These are phyloP conservation scores for Juncus effusus DNA, from an alignment of 176 grass and related monocot species.

Conservation along the genomic window DNA sequence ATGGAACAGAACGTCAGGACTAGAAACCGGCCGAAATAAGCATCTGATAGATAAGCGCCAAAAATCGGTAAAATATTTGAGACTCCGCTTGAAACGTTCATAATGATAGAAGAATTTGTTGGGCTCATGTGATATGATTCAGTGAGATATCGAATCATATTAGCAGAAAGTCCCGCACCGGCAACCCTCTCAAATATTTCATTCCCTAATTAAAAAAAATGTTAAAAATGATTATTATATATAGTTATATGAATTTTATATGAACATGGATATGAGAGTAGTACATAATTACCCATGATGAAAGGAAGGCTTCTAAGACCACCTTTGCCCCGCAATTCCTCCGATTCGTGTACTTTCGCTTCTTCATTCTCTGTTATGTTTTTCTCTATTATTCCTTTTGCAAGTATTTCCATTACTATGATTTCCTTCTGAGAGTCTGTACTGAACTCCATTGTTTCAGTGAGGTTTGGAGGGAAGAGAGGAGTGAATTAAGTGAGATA, in stretches of 20 bases:
- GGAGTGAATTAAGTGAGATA: no score
- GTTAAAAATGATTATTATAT: background rate
- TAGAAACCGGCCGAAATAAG: conserved; percentile 43
- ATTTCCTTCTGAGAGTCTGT: no score
- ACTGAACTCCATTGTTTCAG: no score
- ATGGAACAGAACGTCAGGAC: conserved; percentile 49
- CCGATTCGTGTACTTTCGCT: no score
- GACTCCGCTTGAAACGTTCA: conserved; percentile 38
- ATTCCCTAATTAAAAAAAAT: conserved; percentile 36
- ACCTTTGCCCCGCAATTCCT: conserved; percentile 29
- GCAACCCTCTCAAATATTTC: conserved; percentile 74
- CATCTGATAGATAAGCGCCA: conserved; percentile 55
- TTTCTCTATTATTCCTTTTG: no score
- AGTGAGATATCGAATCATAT: conserved; percentile 71
- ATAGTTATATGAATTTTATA: background rate
- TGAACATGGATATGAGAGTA: background rate
- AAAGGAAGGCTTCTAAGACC: conserved; percentile 63
- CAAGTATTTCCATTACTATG: no score
- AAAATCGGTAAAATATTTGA: conserved; percentile 49
- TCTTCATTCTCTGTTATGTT: no score
- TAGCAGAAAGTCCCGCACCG: conserved; percentile 38
- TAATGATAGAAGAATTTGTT: conserved; percentile 23
- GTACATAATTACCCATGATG: conserved; percentile 49
- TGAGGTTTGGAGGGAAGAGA: no score
- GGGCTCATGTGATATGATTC: conserved; percentile 35